A percentile compares a stretch with the other conserved stretches of the same genome.
Evolutionary conservation across 768 basidiomycete species (phyloP).

Genomic region (Suillus luteus): DNA sequence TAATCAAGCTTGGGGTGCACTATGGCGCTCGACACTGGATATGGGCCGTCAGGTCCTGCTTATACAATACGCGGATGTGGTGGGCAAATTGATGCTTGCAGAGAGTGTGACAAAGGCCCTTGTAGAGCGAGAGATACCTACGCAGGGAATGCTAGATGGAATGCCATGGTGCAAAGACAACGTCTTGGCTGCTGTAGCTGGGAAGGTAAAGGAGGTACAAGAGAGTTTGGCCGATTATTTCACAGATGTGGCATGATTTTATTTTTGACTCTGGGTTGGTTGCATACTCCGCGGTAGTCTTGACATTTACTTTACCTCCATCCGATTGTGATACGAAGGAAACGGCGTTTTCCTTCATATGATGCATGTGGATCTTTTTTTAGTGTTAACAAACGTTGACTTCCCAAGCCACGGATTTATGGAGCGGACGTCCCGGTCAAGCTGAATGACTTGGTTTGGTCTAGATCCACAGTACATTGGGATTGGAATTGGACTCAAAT

Average conservation of each 20-base stretch:
- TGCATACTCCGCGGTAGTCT: neutral
- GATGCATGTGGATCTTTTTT: neutral
- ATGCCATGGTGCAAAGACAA: constrained; percentile 48
- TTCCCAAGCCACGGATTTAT: neutral
- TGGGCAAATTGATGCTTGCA: constrained; percentile 48
- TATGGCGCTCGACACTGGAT: constrained; percentile 48
- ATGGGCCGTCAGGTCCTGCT: constrained; percentile 40
- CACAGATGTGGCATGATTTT: constrained; percentile 39
- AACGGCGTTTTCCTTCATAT: neutral
- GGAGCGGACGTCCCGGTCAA: neutral
- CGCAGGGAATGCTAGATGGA: constrained; percentile 42
- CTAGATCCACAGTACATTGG: neutral
- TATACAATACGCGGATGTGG: constrained; percentile 45
- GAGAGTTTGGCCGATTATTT: constrained; percentile 50
- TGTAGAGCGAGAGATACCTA: constrained; percentile 43
- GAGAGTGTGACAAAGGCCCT: constrained; percentile 50
- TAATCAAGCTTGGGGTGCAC: constrained; percentile 43
- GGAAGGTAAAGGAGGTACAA: constrained; percentile 48
- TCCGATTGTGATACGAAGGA: neutral
- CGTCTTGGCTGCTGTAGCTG: constrained; percentile 42
- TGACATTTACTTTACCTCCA: neutral
- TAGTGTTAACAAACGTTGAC: neutral
- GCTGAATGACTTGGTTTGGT: neutral
- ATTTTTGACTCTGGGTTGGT: neutral
- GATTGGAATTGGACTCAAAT: neutral